A percentile compares a stretch with the other conserved stretches of the same genome.
Evolutionary conservation across 768 basidiomycete species (phyloP).

Genomic region (Termitomyces sp.): DNA sequence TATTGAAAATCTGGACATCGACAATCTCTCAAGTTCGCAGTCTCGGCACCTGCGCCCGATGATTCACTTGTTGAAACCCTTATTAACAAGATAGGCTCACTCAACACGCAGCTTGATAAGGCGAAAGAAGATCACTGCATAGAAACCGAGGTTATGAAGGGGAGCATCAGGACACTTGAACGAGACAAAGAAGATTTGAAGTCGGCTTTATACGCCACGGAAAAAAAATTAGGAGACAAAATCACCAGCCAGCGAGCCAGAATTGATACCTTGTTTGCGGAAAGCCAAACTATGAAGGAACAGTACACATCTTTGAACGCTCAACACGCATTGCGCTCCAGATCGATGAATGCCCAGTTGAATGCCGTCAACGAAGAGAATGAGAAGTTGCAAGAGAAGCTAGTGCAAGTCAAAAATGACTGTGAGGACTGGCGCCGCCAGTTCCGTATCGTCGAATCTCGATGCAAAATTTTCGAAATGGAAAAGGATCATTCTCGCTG

Average conservation of each 20-base stretch:
- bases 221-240: neutral
- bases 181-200: neutral
- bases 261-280: neutral
- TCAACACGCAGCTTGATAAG: neutral
- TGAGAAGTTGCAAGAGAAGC: neutral
- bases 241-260: neutral
- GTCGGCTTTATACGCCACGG: neutral
- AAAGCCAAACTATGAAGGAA: neutral
- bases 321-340: neutral
- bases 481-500: neutral
- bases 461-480: neutral
- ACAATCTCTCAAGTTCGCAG: neutral
- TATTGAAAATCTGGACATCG: neutral
- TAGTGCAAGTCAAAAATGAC: neutral
- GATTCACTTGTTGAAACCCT: neutral
- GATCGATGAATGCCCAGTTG: neutral
- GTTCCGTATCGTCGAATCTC: neutral
- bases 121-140: neutral
- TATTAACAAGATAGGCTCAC: neutral
- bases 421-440: neutral
- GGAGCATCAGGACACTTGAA: neutral
- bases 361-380: neutral
- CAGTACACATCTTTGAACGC: neutral
- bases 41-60: neutral
- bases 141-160: neutral